Evolutionary conservation across 192 early-diverging fungal species (phyloP).

Genomic region (Phlyctochytrium arcticum): DNA sequence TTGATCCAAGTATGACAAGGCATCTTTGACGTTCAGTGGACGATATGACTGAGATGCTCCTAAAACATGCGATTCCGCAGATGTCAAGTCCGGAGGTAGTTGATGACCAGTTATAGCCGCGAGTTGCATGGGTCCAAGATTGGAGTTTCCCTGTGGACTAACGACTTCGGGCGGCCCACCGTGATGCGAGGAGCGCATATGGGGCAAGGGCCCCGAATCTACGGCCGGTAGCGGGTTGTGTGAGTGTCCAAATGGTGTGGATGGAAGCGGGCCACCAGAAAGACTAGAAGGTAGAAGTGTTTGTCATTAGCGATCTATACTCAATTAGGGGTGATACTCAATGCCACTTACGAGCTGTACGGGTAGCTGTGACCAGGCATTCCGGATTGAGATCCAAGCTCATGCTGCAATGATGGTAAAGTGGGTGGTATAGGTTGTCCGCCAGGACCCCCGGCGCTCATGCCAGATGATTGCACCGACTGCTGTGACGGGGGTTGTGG

Average conservation of each 20-base stretch:
- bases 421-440: neutral
- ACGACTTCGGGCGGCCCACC: neutral
- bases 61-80: conserved; percentile 15
- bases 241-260: neutral
- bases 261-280: neutral
- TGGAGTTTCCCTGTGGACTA: too few species aligned
- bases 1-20: conserved; percentile 92
- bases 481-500: too few species aligned
- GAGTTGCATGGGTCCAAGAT: neutral
- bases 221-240: neutral
- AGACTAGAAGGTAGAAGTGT: neutral
- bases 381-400: neutral
- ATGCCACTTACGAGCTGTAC: neutral
- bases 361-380: neutral
- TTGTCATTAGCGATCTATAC: neutral
- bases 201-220: neutral
- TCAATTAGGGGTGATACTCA: neutral
- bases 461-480: too few species aligned
- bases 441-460: too few species aligned
- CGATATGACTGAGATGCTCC: conserved; percentile 24
- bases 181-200: neutral
- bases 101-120: neutral
- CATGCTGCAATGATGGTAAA: neutral
- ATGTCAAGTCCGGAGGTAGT: conserved; percentile 7
- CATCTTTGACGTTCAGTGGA: conserved; percentile 85